A percentile compares a stretch with the other conserved stretches of the same genome.
phyloP scores from a whole-genome alignment of 2,329 filamentous ascomycete species.

The Xylaria sp. region DNA sequence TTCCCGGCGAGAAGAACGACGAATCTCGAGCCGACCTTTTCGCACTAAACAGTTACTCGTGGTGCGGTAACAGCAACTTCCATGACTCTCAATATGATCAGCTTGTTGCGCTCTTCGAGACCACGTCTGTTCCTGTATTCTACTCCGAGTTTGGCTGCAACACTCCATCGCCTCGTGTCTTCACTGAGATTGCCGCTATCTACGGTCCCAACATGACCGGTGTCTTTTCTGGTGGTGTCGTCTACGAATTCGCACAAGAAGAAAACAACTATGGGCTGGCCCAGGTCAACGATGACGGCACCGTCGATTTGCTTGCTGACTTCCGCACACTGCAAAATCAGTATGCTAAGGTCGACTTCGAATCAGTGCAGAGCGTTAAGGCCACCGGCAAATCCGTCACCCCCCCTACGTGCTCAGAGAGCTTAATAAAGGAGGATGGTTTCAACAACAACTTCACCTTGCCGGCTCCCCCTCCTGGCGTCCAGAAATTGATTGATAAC shows the following conservation, averaged over 20 bases:
- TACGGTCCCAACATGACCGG: constrained; percentile 77
- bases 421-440: constrained; percentile 72
- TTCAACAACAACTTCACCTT: constrained; percentile 86
- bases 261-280: constrained; percentile 74
- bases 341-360: constrained; percentile 79
- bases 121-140: constrained; percentile 78
- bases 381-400: constrained; percentile 62
- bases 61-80: constrained; percentile 74
- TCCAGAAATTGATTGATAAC: constrained; percentile 77
- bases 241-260: constrained; percentile 85
- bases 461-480: constrained; percentile 74
- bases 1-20: constrained; percentile 64
- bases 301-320: constrained; percentile 69
- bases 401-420: constrained; percentile 71
- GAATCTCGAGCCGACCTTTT: constrained; percentile 78
- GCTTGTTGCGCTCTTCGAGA: constrained; percentile 73
- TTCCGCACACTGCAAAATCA: constrained; percentile 80
- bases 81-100: constrained; percentile 70
- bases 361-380: constrained; percentile 71
- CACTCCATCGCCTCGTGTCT: constrained; percentile 74
- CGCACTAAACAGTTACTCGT: constrained; percentile 81
- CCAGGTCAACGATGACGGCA: constrained; percentile 66
- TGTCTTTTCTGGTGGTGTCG: constrained; percentile 78
- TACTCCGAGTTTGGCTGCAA: constrained; percentile 88
- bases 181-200: constrained; percentile 79